A percentile compares a stretch with the other conserved stretches of the same genome.
These are phyloP conservation scores for Dothiorella sarmentorum DNA, from an alignment of 2,329 filamentous ascomycete species.

Conservation along the genomic window DNA sequence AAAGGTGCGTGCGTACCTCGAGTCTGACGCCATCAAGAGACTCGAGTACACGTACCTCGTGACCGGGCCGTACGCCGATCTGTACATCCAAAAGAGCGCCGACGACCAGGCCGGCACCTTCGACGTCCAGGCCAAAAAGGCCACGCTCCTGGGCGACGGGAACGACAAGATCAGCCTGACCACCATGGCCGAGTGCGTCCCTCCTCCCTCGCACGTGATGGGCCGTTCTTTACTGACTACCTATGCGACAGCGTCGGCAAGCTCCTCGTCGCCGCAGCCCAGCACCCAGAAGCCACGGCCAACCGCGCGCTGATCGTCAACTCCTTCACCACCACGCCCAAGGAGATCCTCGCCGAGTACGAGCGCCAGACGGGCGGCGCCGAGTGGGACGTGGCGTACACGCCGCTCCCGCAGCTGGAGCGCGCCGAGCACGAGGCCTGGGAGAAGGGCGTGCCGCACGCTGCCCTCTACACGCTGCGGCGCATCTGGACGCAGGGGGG, in stretches of 20 bases:
- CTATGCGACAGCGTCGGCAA: conserved; percentile 61
- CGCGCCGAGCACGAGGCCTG: conserved; percentile 59
- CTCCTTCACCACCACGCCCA: conserved; percentile 65
- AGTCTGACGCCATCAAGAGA: conserved; percentile 24
- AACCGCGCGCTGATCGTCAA: conserved; percentile 64
- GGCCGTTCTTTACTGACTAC: too few relatives aligned
- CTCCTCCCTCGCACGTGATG: too few relatives aligned
- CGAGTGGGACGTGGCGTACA: conserved; percentile 55
- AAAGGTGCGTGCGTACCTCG: conserved; percentile 58
- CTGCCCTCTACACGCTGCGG: conserved; percentile 58
- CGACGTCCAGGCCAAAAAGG: conserved; percentile 55
- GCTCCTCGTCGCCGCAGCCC: conserved; percentile 60
- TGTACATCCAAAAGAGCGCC: conserved; percentile 52
- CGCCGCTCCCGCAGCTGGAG: conserved; percentile 52
- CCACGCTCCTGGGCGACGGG: conserved; percentile 61
- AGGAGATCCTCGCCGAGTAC: conserved; percentile 62
- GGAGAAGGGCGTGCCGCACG: conserved; percentile 50
- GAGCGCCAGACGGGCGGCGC: conserved; percentile 58
- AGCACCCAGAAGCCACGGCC: conserved; percentile 51
- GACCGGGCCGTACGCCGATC: conserved; percentile 65
- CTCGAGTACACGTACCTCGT: conserved; percentile 65
- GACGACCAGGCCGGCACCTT: conserved; percentile 53
- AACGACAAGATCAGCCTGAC: conserved; percentile 58
- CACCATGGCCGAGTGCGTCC: conserved; percentile 65
- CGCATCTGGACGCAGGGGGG: conserved; percentile 72